Percentiles rank a stretch among this genome's conserved stretches.
These are phyloP conservation scores for Aureobasidium sp. DNA, from an alignment of 2,329 filamentous ascomycete species.

Conservation along the genomic window DNA sequence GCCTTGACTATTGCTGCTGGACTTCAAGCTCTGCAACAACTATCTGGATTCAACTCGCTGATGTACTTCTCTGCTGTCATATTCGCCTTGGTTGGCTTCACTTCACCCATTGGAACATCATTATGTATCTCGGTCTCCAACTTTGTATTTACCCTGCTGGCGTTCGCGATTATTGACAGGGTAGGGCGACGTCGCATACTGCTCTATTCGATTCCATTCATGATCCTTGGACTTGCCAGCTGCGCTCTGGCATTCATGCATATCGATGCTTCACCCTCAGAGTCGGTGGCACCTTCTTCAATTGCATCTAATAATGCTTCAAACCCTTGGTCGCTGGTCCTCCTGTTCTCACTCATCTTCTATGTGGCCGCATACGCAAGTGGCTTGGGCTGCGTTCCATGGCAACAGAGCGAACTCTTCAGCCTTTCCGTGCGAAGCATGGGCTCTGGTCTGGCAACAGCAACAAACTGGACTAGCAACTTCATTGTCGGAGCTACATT, in stretches of 20 bases:
- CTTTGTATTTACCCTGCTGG: conserved; percentile 38
- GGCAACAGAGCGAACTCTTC: conserved; percentile 89
- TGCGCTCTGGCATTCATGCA: conserved; percentile 65
- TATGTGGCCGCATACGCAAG: conserved; percentile 83
- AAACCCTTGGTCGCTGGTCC: conserved; percentile 36
- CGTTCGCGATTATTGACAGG: conserved; percentile 37
- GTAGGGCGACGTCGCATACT: conserved; percentile 51
- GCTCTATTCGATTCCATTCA: conserved; percentile 73
- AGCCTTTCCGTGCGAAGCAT: conserved; percentile 64
- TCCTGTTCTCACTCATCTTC: conserved; percentile 67
- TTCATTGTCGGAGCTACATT: conserved; percentile 82
- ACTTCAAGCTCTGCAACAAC: conserved; percentile 77
- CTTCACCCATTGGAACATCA: conserved; percentile 35
- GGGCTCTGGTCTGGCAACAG: conserved; percentile 64
- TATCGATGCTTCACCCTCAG: conserved; percentile 37
- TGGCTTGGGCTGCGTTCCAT: conserved; percentile 85
- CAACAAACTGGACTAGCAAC: conserved; percentile 82
- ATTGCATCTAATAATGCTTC: conserved; percentile 18
- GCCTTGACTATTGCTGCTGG: conserved; percentile 79
- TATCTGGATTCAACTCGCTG: conserved; percentile 28
- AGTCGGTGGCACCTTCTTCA: background rate
- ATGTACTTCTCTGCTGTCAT: conserved; percentile 43
- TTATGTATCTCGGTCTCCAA: conserved; percentile 38
- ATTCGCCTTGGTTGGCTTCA: conserved; percentile 39
- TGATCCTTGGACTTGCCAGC: conserved; percentile 62